These are phyloP conservation scores for Monilinia fructigena DNA, from an alignment of 2,329 filamentous ascomycete genomes.

Conservation along the genomic window DNA sequence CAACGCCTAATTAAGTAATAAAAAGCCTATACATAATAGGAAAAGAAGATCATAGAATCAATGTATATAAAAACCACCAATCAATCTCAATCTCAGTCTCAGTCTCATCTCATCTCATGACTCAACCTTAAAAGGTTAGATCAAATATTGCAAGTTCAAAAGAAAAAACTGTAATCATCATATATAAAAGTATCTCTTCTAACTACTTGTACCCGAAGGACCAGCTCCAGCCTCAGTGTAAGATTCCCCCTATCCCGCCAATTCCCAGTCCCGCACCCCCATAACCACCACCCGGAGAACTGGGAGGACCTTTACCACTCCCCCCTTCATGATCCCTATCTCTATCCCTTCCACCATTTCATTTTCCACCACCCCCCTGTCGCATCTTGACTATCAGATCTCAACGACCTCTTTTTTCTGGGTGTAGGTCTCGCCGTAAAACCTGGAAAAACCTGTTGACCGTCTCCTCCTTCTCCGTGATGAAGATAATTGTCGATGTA, in stretches of 20 bases:
- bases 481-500: constrained; percentile 29
- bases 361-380: constrained; percentile 54
- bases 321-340: constrained; percentile 6
- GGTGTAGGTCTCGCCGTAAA: constrained; percentile 51
- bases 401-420: constrained; percentile 33
- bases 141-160: background rate
- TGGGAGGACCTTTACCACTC: constrained; percentile 30
- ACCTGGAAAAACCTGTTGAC: constrained; percentile 62
- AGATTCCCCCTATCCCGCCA: background rate
- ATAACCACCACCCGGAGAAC: constrained; percentile 19
- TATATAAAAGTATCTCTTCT: constrained; percentile 5
- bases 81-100: too few species aligned
- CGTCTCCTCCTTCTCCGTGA: constrained; percentile 49
- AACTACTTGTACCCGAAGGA: constrained; percentile 1
- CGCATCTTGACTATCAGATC: constrained; percentile 48
- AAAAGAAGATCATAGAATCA: too few species aligned
- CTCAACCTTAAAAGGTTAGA: background rate
- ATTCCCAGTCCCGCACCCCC: background rate
- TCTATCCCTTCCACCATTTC: constrained; percentile 50
- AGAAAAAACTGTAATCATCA: background rate
- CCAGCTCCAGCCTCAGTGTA: background rate
- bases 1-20: too few species aligned
- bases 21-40: too few species aligned
- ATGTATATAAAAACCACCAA: too few species aligned
- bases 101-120: background rate